phyloP scores from a whole-genome alignment of 2,329 filamentous ascomycete species.

The Aspergillus sp. region DNA sequence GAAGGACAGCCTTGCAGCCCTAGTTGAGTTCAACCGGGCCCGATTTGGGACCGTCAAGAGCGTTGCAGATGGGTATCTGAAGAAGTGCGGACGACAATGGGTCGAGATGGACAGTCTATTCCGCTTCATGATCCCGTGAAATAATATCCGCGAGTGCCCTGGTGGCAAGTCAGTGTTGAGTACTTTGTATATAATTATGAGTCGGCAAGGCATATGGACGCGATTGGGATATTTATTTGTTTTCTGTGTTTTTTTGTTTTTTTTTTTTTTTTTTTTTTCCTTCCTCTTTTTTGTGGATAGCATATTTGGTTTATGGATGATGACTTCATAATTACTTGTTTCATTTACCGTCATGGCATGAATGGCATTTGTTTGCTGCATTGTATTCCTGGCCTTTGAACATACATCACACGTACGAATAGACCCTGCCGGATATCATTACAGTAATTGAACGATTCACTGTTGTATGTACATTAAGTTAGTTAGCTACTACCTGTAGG shows the following conservation, averaged over 20 bases:
- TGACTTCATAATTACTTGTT: background rate
- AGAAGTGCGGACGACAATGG: slow-evolving; percentile 85
- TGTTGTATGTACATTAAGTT: too few relatives aligned
- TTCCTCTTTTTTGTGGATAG: slow-evolving; percentile 5
- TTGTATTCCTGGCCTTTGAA: background rate
- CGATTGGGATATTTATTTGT: background rate
- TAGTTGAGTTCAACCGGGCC: slow-evolving; percentile 74
- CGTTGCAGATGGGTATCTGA: slow-evolving; percentile 73
- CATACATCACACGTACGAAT: too few relatives aligned
- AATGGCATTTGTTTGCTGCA: background rate
- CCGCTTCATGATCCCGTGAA: slow-evolving; percentile 46
- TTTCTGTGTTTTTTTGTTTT: slow-evolving; percentile 1
- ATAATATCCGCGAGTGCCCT: slow-evolving; percentile 7
- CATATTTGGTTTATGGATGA: slow-evolving; percentile 2
- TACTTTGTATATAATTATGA: slow-evolving; percentile 15
- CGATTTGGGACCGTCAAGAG: slow-evolving; percentile 68
- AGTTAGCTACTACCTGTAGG: background rate
- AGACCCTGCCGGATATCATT: too few relatives aligned
- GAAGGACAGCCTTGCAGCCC: slow-evolving; percentile 57
- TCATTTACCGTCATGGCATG: background rate
- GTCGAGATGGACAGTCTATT: slow-evolving; percentile 89
- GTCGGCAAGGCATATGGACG: background rate
- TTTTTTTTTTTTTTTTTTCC: slow-evolving; percentile 4
- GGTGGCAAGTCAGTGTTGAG: slow-evolving; percentile 9
- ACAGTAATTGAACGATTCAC: too few relatives aligned